phyloP scores from a whole-genome alignment of 225 moss, liverwort and hornwort genomes.

The Physcomitrium patens region DNA sequence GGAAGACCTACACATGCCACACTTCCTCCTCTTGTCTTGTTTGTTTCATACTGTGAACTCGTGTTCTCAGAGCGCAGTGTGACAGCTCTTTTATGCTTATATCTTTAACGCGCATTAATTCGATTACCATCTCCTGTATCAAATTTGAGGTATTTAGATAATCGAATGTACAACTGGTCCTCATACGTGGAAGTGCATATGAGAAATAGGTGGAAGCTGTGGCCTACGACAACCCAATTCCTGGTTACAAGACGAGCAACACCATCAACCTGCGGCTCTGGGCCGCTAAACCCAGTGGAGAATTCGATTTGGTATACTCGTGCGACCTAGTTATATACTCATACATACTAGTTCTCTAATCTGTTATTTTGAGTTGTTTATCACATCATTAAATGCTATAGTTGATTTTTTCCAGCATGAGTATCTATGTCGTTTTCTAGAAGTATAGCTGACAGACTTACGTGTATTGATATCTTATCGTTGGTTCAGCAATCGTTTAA shows the following conservation, averaged over 20 bases:
- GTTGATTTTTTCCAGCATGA: not conserved
- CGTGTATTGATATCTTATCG: conserved; percentile 8
- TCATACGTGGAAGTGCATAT: conserved; percentile 33
- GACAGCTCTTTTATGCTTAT: conserved; percentile 6
- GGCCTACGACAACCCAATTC: conserved; percentile 91
- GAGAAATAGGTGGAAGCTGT: conserved; percentile 80
- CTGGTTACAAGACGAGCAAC: conserved; percentile 88
- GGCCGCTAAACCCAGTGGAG: conserved; percentile 94
- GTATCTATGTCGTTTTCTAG: conserved; percentile 16
- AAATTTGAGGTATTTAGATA: conserved; percentile 22
- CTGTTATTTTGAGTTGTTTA: not conserved
- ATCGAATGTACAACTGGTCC: conserved; percentile 16
- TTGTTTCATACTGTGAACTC: conserved; percentile 1
- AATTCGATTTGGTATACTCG: conserved; percentile 77
- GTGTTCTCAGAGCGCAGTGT: conserved; percentile 10
- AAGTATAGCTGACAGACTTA: conserved; percentile 18
- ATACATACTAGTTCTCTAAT: not conserved
- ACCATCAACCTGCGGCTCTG: conserved; percentile 96
- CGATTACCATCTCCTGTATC: conserved; percentile 16
- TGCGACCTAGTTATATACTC: conserved; percentile 10
- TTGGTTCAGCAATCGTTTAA: conserved; percentile 86
- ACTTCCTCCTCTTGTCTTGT: not conserved
- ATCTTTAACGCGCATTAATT: conserved; percentile 14
- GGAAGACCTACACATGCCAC: not conserved
- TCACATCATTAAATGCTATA: not conserved